A percentile compares a stretch with the other conserved stretches of the same genome.
Evolutionary conservation across 345 rosid genomes (phyloP).

Genomic region (Acer negundo): DNA sequence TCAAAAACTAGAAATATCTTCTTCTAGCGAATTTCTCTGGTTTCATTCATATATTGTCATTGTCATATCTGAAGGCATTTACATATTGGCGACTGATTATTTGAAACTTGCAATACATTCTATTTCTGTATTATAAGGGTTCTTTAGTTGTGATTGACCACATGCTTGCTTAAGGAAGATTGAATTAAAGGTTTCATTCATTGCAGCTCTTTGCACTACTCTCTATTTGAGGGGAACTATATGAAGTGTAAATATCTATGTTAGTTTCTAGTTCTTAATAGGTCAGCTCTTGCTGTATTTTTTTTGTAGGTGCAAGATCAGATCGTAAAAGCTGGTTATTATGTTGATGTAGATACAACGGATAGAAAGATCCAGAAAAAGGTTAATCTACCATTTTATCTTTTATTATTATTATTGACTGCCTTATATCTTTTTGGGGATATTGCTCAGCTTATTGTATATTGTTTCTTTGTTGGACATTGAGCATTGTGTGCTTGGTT

Average conservation of each 20-base stretch:
- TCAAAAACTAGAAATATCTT: background rate
- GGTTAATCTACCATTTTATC: constrained; percentile 38
- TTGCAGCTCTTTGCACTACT: background rate
- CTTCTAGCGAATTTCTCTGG: background rate
- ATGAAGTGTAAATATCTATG: background rate
- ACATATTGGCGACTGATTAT: background rate
- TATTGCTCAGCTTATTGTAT: background rate
- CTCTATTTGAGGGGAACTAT: background rate
- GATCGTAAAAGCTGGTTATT: constrained; percentile 74
- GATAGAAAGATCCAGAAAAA: constrained; percentile 92
- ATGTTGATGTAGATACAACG: constrained; percentile 73
- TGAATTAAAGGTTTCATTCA: background rate
- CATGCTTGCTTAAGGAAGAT: background rate
- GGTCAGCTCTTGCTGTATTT: constrained; percentile 14
- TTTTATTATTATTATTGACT: background rate
- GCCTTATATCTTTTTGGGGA: background rate
- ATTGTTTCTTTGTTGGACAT: background rate
- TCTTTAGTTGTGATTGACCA: background rate
- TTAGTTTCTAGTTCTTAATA: background rate
- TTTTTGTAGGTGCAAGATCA: constrained; percentile 54
- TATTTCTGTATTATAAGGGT: background rate
- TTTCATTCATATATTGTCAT: background rate
- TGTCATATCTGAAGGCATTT: background rate
- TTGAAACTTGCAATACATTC: background rate
- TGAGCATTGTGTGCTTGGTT: background rate